Conservation (phyloP, 495 filamentous ascomycete species). For the Penicillium daleae region DNA sequence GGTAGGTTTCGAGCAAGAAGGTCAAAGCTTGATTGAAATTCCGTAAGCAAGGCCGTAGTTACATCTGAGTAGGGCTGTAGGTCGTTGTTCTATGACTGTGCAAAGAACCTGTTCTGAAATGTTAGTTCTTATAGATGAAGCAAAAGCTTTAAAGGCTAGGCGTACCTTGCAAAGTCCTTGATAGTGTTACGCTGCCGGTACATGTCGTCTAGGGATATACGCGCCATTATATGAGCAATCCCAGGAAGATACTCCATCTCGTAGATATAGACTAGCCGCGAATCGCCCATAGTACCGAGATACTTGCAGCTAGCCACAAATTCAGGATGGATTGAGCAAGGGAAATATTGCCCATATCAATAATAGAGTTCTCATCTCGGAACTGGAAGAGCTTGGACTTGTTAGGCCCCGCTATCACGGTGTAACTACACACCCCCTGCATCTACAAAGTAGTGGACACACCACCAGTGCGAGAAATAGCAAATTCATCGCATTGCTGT, state of each 20-base stretch:
- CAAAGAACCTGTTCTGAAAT: not conserved
- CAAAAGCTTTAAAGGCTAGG: not conserved
- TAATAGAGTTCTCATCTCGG: not conserved
- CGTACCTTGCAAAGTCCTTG: not conserved
- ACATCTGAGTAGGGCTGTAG: not conserved
- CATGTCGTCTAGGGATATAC: not conserved
- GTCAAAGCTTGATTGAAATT: conserved; percentile 20
- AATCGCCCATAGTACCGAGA: not conserved
- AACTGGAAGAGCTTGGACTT: not conserved
- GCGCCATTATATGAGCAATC: not conserved
- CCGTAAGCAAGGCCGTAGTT: conserved; percentile 14
- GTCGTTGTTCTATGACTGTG: not conserved
- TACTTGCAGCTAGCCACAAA: not conserved
- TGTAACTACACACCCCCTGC: not conserved
- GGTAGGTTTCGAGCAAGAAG: conserved; percentile 21
- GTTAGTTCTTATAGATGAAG: not conserved
- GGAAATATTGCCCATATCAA: not conserved
- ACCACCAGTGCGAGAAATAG: not conserved
- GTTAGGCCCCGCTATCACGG: not conserved
- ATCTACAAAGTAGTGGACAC: not conserved
- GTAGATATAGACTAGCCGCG: not conserved
- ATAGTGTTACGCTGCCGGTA: not conserved
- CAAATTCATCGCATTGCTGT: not conserved
- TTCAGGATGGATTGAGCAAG: not conserved
- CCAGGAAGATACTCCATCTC: not conserved